Conservation (phyloP, 345 rosid species). For the Gossypium mustelinum region DNA sequence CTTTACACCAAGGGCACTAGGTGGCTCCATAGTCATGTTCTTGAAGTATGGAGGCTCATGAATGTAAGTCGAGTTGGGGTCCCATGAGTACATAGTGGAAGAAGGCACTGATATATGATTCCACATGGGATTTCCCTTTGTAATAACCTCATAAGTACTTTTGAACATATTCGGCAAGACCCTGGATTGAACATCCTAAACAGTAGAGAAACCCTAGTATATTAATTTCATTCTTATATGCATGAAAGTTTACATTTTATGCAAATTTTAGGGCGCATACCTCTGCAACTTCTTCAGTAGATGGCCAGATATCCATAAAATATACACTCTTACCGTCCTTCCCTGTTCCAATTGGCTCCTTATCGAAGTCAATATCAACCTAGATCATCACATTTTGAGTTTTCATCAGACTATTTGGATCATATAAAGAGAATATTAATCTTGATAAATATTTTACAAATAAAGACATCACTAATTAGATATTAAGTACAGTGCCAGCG, state of each 20-base stretch:
- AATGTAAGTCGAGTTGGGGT: conserved; percentile 85
- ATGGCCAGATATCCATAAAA: conserved; percentile 94
- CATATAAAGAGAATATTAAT: not conserved
- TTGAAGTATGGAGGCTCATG: conserved; percentile 98
- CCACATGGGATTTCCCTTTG: conserved; percentile 97
- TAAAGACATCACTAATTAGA: not conserved
- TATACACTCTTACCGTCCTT: conserved; percentile 78
- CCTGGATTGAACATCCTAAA: conserved; percentile 84
- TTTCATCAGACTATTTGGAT: not conserved
- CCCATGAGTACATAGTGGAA: conserved; percentile 66
- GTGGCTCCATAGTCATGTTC: conserved; percentile 86
- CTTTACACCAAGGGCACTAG: conserved; percentile 87
- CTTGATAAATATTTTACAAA: not conserved
- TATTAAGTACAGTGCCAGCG: conserved; percentile 83
- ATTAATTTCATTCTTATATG: conserved; percentile 11
- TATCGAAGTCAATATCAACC: conserved; percentile 95
- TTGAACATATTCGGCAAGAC: conserved; percentile 92
- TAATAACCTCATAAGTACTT: conserved; percentile 86
- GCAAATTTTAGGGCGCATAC: conserved; percentile 29
- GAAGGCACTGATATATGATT: conserved; percentile 70
- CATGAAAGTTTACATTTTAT: not conserved
- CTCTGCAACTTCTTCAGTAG: conserved; percentile 87
- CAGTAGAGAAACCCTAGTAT: conserved; percentile 11
- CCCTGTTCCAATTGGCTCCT: conserved; percentile 83
- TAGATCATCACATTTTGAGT: conserved; percentile 20